phyloP scores from a whole-genome alignment of 495 filamentous ascomycete genomes.

The Aspergillus taichungensis region DNA sequence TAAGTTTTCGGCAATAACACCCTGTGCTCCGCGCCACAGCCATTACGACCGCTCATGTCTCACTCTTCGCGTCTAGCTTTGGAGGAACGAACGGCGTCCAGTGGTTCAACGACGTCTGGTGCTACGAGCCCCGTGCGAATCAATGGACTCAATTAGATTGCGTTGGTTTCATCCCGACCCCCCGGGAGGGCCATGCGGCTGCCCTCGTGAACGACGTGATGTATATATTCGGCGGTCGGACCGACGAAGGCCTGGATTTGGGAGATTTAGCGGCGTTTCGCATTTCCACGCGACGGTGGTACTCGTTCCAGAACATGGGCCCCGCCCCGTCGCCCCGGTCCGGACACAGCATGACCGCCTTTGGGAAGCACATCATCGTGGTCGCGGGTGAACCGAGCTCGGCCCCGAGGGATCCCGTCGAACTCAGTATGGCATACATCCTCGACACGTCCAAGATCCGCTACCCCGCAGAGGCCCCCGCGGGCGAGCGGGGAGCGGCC shows the following conservation, averaged over 20 bases:
- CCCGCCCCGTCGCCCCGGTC: conserved; percentile 88
- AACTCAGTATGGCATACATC: conserved; percentile 83
- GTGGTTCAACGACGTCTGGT: conserved; percentile 99
- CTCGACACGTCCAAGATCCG: conserved; percentile 93
- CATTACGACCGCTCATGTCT: neutral
- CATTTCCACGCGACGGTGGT: conserved; percentile 88
- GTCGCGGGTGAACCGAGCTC: conserved; percentile 92
- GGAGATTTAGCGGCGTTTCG: conserved; percentile 94
- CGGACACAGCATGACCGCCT: conserved; percentile 95
- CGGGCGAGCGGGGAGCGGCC: conserved; percentile 26
- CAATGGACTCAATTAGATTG: conserved; percentile 84
- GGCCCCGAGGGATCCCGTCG: conserved; percentile 64
- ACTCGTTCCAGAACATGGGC: conserved; percentile 99
- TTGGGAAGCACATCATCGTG: conserved; percentile 84
- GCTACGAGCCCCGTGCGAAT: conserved; percentile 76
- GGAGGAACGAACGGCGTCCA: conserved; percentile 88
- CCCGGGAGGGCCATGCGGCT: conserved; percentile 90
- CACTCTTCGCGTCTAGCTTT: conserved; percentile 50
- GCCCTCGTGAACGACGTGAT: conserved; percentile 93
- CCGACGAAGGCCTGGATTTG: conserved; percentile 81
- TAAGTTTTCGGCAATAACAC: conserved; percentile 36
- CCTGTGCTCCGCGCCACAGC: neutral
- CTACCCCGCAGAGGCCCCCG: conserved; percentile 71
- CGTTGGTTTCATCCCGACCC: conserved; percentile 90
- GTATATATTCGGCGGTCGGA: conserved; percentile 99